Conservation (phyloP, 2,329 filamentous ascomycete genomes). For the Pseudocercospora cruenta region DNA sequence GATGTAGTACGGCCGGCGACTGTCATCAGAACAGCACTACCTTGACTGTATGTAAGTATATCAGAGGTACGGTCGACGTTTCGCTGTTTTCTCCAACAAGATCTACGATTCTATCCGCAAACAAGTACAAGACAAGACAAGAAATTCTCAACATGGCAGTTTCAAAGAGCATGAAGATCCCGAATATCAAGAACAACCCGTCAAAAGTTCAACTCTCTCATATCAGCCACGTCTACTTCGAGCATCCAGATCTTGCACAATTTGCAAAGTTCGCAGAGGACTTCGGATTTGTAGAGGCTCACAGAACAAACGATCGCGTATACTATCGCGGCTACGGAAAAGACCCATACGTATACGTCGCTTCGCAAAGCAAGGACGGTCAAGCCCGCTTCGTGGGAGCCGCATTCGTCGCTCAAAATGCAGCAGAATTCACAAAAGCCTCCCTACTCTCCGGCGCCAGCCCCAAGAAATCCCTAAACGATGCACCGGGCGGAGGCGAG, state of each 20-base stretch:
- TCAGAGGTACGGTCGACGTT: too few species aligned
- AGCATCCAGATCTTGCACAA: slow-evolving; percentile 14
- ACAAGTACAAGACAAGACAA: too few species aligned
- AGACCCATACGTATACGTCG: slow-evolving; percentile 21
- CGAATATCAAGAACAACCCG: slow-evolving; percentile 12
- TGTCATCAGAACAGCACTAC: too few species aligned
- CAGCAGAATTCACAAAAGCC: slow-evolving; percentile 19
- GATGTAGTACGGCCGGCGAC: too few species aligned
- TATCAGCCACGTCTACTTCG: slow-evolving; percentile 18
- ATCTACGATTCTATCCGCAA: too few species aligned
- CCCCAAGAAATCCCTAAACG: background rate
- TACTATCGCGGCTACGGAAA: slow-evolving; percentile 22
- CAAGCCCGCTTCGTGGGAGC: slow-evolving; percentile 17
- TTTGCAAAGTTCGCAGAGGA: slow-evolving; percentile 18
- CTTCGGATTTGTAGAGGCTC: slow-evolving; percentile 16
- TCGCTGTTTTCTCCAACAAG: too few species aligned
- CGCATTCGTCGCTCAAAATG: slow-evolving; percentile 18
- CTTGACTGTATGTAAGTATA: too few species aligned
- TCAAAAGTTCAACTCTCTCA: slow-evolving; percentile 18
- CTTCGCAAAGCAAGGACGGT: slow-evolving; percentile 9
- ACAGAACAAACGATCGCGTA: background rate
- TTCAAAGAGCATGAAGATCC: slow-evolving; percentile 11
- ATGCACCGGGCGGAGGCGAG: slow-evolving; percentile 14
- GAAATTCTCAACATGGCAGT: too few species aligned
- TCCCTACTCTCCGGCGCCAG: slow-evolving; percentile 5